Evolutionary conservation across 768 basidiomycete genomes (phyloP), one percentile per base, ranked within the genome.

Genomic region (Tephrocybe rancida): DNA sequence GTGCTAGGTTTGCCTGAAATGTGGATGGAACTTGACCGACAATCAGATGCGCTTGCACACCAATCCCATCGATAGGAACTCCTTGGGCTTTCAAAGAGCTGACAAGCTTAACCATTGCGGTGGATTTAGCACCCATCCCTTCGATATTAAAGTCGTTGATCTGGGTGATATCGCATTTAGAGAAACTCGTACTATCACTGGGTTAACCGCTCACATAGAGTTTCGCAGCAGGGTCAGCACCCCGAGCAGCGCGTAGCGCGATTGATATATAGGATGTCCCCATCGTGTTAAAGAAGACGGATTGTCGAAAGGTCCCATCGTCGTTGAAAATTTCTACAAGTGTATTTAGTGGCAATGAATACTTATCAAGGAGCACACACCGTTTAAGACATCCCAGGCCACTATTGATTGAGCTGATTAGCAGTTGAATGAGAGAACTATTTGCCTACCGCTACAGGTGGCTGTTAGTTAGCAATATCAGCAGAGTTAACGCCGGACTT

Each of bases 41-140:
- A 61, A 84, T 80, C 57, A 86, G 72, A 65, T 87, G 86, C 44
- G 73, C 68, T 69, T 86, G 80, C 50, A 85, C 72, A 50, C 86
- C 86, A 43, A 88, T 70, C 34, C 84, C 85, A 61, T 86, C 79
- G 59, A 87, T 71, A 4, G 85, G 84, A 1, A 75, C 75, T 24
- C 76, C 77, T 19, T 71, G 68, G 0, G 70, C 67, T 56, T 79
- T 63, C 48, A 86, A 77, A 18, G 70, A 65, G 50, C 75, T 70
- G 22, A 84, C 76, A 44, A 86, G 78, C 54, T 75, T 77, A 55
- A 76, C 66, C 73, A 85, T 78, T 19, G 80, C 77, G 39, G 82
- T 80, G 10, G 82, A 73, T 63, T 86, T 86, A 27, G 77, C 70
- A 32, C 79, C 78, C 29, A 71, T 66, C 3, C 65, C 67, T 52